Evolutionary conservation across 805 yeast genomes (phyloP).

Genomic region (Saccharomycopsis babjevae): DNA sequence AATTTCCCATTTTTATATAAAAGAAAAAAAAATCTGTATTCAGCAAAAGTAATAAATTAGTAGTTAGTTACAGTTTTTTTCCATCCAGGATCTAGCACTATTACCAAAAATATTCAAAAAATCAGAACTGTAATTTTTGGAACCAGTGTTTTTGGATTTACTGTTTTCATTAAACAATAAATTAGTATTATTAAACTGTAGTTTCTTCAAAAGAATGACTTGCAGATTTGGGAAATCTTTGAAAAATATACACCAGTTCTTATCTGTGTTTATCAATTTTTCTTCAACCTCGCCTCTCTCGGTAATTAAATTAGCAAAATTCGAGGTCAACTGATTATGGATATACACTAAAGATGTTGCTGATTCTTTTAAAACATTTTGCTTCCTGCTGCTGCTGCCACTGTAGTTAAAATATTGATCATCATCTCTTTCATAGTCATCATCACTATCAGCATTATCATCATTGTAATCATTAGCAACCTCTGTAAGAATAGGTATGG

Average conservation of each 20-base stretch:
- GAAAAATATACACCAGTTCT: slow-evolving; percentile 18
- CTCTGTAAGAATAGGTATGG: slow-evolving; percentile 14
- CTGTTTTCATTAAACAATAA: background rate
- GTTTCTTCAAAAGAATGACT: background rate
- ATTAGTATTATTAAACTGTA: background rate
- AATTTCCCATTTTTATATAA: too few species aligned
- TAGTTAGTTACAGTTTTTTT: background rate
- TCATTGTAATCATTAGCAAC: background rate
- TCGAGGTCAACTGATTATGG: background rate
- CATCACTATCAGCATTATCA: background rate
- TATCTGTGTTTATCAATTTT: slow-evolving; percentile 15
- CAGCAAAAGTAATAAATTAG: background rate
- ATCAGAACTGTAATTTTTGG: background rate
- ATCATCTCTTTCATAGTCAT: background rate
- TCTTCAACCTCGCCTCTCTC: background rate
- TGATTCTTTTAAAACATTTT: background rate
- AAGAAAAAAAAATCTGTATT: background rate
- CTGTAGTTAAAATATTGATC: background rate
- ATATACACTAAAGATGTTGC: background rate
- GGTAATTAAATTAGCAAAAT: background rate
- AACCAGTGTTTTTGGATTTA: background rate
- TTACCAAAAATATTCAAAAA: background rate
- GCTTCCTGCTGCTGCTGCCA: background rate
- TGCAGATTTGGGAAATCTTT: slow-evolving; percentile 1
- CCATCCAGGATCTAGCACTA: background rate